Base-by-base conservation (phyloP, 1,139 yeast genomes). In the Sporopachydermia cereana region DNA sequence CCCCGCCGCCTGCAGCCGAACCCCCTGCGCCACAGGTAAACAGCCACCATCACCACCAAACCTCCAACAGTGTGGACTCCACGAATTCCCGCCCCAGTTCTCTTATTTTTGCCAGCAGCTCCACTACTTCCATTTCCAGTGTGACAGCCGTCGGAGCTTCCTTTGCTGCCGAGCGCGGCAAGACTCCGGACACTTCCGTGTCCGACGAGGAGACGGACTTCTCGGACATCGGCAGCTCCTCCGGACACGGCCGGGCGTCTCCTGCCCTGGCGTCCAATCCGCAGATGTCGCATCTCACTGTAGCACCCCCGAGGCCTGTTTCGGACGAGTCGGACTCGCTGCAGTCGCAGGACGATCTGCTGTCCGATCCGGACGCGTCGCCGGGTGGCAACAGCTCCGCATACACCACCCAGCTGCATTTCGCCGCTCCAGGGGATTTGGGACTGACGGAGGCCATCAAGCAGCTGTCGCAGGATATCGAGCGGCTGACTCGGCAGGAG, bases 351-450 rank as follows among this genome's bases (percentile, higher is more conserved):
- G 29, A 7, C 29, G 29, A 25, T 7, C 29, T 25, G 29, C 14
- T 14, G 7, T 25, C 29, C 29, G 29, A 25, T 25, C 12, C 29
- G 12, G 29, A 25, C 29, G 29, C 24, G 3, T 24, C 41, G 3
- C 47, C 51, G 18, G 49, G 51, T 39, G 34, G 43, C 21, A 43
- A 46, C 20, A 53, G 48, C 14, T 46, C 48, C 17, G 52, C 47
- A 29, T 57, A 53, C 43, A 44, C 48, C 46, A 27, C 50, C 17
- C 49, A 54, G 16, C 46, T 56, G 30, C 63, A 56, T 47, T 56
- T 77, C 39, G 85, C 86, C 0, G 83, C 81, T 0, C 86, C 88
- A 0, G 85, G 85, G 1, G 79, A 79, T 46, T 64, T 80, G 46
- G 76, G 82, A 45, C 62, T 84, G 18, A 71, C 81, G 0, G 85